Percentiles rank a stretch among this genome's conserved stretches.
Conservation (phyloP, 2,329 filamentous ascomycete species). For the Mycogone perniciosa region DNA sequence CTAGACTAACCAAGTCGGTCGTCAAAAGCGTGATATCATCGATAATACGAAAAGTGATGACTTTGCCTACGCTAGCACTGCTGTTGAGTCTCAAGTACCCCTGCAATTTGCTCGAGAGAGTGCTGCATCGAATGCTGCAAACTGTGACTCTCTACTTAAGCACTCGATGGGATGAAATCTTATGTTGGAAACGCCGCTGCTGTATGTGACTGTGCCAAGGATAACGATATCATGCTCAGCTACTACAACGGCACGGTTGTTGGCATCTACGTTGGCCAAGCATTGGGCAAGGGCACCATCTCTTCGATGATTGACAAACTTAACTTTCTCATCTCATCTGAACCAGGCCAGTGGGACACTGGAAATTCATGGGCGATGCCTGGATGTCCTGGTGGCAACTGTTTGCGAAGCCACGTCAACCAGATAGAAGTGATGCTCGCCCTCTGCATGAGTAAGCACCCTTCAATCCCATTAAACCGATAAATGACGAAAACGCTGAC, state of each 20-base stretch:
- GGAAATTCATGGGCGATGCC: no score
- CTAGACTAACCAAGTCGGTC: no score
- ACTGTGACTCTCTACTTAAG: background rate
- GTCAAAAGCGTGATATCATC: background rate
- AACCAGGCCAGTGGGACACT: no score
- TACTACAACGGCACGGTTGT: background rate
- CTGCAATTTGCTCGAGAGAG: background rate
- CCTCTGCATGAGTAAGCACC: no score
- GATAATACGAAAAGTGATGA: background rate
- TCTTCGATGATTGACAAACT: slow-evolving; percentile 1
- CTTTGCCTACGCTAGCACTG: background rate
- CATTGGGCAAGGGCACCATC: background rate
- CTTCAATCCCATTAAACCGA: no score
- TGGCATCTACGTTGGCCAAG: background rate
- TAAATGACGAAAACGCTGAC: no score
- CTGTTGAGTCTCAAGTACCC: background rate
- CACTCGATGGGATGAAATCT: background rate
- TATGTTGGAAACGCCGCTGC: background rate
- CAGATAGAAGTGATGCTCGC: no score
- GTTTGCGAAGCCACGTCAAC: no score
- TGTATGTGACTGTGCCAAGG: background rate
- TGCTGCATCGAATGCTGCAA: background rate
- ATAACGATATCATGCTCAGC: background rate
- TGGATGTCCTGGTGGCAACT: no score
- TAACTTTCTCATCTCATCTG: no score